Evolutionary conservation across 2,329 filamentous ascomycete genomes (phyloP), one percentile per base, ranked within the genome.

Genomic region (Phialemoniopsis sp.): DNA sequence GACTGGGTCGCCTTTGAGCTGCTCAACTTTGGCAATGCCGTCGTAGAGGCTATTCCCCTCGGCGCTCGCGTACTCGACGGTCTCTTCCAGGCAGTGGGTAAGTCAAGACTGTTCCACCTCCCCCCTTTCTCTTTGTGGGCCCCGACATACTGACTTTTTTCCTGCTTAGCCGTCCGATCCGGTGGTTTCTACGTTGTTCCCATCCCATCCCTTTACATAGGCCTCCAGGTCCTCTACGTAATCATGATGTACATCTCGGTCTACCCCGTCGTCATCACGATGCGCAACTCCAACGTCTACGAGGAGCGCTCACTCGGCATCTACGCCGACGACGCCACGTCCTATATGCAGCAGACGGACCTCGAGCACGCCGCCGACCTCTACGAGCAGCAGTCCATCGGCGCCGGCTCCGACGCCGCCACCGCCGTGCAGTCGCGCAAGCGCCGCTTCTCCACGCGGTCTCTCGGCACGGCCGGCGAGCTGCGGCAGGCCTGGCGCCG

Each of bases 251-350:
- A 83, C 55, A 76, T 83, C 32, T 78, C 78, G 1, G 76, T 72
- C 3, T 82, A 80, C 43, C 80, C 80, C 0, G 71, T 82, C 16
- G 72, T 76, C 18, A 78, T 83, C 42, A 79, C 75, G 1, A 76
- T 83, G 60, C 74, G 82, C 19, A 78, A 82, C 53, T 83, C 81
- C 30, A 87, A 87, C 51, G 77, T 85, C 21, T 87, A 87, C 52
- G 82, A 87, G 54, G 82, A 87, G 51, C 69, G 79, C 7, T 81
- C 77, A 0, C 64, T 87, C 2, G 81, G 81, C 0, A 73, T 82
- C 26, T 78, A 80, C 42, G 60, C 60, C 32, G 61, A 67, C 17
- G 60, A 60, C 15, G 53, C 8, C 46, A 53, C 43, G 53, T 16
- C 28, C 17, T 28, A 46, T 40, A 28, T 33, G 26, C 34, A 41